These are phyloP conservation scores for Suhomyces vadensis DNA, from an alignment of 805 yeast genomes.

Conservation along the genomic window DNA sequence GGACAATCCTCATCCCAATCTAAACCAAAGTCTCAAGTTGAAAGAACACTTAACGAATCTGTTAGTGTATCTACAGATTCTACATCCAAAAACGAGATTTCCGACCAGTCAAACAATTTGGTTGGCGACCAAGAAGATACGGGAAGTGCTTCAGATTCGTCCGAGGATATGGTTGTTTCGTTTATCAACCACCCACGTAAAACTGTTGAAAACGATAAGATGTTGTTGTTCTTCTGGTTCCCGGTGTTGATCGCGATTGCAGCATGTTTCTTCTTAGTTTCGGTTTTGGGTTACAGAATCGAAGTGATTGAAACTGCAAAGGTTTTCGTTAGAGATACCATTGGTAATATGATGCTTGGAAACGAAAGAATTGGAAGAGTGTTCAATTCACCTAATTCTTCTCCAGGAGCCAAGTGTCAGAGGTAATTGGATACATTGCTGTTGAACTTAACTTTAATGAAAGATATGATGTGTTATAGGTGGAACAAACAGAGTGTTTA, in stretches of 20 bases:
- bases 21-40: conserved; percentile 37
- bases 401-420: too few relatives aligned
- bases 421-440: too few relatives aligned
- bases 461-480: background rate
- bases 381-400: conserved; percentile 18
- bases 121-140: conserved; percentile 26
- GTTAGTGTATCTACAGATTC: conserved; percentile 6
- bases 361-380: conserved; percentile 42
- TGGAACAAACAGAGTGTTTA: background rate
- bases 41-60: conserved; percentile 29
- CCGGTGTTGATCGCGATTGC: conserved; percentile 67
- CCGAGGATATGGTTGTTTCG: conserved; percentile 46
- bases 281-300: conserved; percentile 41
- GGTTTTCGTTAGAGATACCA: conserved; percentile 32
- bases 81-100: conserved; percentile 3
- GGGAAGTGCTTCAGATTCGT: conserved; percentile 40
- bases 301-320: conserved; percentile 37
- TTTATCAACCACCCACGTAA: conserved; percentile 47
- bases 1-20: conserved; percentile 25
- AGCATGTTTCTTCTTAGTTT: conserved; percentile 46
- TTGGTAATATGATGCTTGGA: conserved; percentile 47
- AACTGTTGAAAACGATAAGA: conserved; percentile 67
- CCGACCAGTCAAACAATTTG: too few relatives aligned
- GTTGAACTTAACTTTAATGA: background rate
- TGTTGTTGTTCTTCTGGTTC: conserved; percentile 88